Evolutionary conservation across 352 stramenopile genomes (phyloP).

Genomic region (Thraustochytrium sp.): DNA sequence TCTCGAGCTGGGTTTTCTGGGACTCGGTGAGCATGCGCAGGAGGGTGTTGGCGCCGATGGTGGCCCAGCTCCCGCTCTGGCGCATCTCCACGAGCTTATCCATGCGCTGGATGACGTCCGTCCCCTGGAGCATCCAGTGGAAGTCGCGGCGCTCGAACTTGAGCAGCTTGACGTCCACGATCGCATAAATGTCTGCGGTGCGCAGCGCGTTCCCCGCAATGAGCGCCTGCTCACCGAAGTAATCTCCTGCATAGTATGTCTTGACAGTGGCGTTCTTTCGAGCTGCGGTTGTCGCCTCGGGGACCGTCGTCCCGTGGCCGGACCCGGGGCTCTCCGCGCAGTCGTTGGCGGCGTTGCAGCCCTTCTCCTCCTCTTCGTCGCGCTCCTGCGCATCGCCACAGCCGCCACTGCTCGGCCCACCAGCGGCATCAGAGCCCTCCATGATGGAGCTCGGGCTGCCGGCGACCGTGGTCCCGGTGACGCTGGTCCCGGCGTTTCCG

Average conservation of each 20-base stretch:
- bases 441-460: no score
- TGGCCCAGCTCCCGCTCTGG: slow-evolving; percentile 70
- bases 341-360: no score
- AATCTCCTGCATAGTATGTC: slow-evolving; percentile 74
- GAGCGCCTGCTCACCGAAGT: slow-evolving; percentile 62
- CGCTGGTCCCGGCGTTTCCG: no score
- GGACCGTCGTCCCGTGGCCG: no score
- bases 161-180: slow-evolving; percentile 49
- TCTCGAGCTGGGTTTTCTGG: slow-evolving; percentile 76
- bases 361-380: slow-evolving; percentile 42
- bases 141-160: slow-evolving; percentile 72
- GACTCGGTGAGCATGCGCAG: slow-evolving; percentile 68
- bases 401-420: no score
- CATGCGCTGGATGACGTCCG: slow-evolving; percentile 63
- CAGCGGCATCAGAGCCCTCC: no score
- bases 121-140: slow-evolving; percentile 72
- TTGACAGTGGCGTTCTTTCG: slow-evolving; percentile 65
- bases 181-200: slow-evolving; percentile 43
- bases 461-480: no score
- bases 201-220: slow-evolving; percentile 31
- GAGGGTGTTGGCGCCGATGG: slow-evolving; percentile 68
- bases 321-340: no score
- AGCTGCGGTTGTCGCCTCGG: no score
- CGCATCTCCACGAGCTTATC: slow-evolving; percentile 65
- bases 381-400: no score